Evolutionary conservation across 202 grass and related monocot species (phyloP).

Genomic region (Panicum hallii): DNA sequence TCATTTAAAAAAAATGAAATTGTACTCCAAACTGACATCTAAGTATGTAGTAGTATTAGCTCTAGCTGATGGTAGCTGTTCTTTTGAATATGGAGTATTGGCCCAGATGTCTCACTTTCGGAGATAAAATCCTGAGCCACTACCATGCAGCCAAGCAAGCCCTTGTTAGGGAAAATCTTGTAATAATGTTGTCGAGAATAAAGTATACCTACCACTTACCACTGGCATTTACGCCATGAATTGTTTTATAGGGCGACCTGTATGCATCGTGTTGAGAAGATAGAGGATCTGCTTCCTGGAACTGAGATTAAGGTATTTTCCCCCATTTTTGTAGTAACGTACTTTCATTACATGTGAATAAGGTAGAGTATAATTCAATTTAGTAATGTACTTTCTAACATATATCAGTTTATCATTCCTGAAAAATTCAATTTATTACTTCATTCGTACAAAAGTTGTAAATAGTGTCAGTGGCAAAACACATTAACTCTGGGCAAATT

Average conservation of each 20-base stretch:
- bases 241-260: conserved; percentile 56
- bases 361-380: neutral
- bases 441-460: conserved; percentile 7
- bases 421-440: neutral
- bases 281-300: conserved; percentile 63
- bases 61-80: neutral
- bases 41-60: neutral
- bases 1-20: conserved; percentile 21
- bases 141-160: neutral
- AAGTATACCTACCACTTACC: neutral
- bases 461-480: neutral
- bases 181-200: neutral
- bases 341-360: neutral
- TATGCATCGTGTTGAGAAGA: conserved; percentile 56
- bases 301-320: conserved; percentile 78
- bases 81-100: neutral
- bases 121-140: neutral
- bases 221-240: conserved; percentile 12
- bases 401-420: neutral
- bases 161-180: neutral
- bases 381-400: neutral
- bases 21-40: conserved; percentile 25
- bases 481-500: neutral
- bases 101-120: neutral
- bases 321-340: neutral